phyloP scores from a whole-genome alignment of 2,329 filamentous ascomycete genomes.

The Venturia oleaginea region DNA sequence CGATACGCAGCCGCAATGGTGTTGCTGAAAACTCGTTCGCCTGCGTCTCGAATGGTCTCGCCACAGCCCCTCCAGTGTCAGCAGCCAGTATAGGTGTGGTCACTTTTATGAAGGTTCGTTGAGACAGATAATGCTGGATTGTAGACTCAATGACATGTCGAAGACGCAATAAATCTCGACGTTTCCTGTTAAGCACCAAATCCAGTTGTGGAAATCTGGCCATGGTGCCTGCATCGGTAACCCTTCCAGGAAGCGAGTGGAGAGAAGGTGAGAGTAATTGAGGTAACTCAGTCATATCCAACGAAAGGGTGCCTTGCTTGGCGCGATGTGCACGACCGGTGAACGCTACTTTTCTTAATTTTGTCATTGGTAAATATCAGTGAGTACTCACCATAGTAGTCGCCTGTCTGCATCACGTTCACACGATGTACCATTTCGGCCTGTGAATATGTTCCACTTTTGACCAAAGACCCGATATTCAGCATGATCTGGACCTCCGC shows the following conservation, averaged over 20 bases:
- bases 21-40: constrained; percentile 68
- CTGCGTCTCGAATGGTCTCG: constrained; percentile 73
- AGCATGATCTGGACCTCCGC: constrained; percentile 67
- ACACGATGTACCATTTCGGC: constrained; percentile 36
- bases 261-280: constrained; percentile 67
- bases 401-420: constrained; percentile 65
- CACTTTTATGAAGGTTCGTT: constrained; percentile 71
- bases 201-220: constrained; percentile 77
- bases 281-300: constrained; percentile 50
- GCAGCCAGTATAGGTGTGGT: constrained; percentile 81
- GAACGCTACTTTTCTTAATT: constrained; percentile 39
- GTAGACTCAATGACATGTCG: constrained; percentile 66
- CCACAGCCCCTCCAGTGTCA: constrained; percentile 76
- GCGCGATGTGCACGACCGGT: constrained; percentile 51
- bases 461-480: constrained; percentile 38
- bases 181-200: constrained; percentile 64
- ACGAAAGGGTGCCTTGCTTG: constrained; percentile 40
- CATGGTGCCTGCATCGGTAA: constrained; percentile 62
- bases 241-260: constrained; percentile 63
- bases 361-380: background rate
- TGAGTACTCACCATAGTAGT: constrained; percentile 63
- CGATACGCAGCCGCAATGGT: constrained; percentile 71
- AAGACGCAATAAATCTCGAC: constrained; percentile 61
- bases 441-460: background rate
- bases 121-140: constrained; percentile 64